Evolutionary conservation across 2,329 filamentous ascomycete genomes (phyloP).

Genomic region (Cordyceps tenuipes): DNA sequence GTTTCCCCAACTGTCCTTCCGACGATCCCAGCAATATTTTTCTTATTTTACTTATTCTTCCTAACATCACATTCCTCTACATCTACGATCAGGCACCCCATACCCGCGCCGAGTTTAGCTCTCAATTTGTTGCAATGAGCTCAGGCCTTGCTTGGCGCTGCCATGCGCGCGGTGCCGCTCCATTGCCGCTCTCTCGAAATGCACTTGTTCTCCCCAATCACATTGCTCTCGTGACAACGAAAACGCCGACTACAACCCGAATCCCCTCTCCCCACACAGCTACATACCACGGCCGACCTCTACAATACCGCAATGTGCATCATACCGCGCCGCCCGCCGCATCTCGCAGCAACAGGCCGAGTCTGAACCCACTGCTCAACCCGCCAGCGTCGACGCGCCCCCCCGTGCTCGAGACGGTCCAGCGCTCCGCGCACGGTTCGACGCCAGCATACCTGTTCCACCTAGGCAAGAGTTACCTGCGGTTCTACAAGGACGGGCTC

Average conservation of each 20-base stretch:
- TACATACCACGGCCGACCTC: neutral
- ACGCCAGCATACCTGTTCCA: conserved; percentile 42
- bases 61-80: neutral
- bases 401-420: conserved; percentile 56
- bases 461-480: conserved; percentile 66
- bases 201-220: conserved; percentile 5
- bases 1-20: neutral
- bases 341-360: conserved; percentile 15
- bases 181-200: conserved; percentile 13
- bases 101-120: neutral
- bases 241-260: neutral
- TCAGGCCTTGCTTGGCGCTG: conserved; percentile 24
- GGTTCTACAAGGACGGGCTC: conserved; percentile 83
- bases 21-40: neutral
- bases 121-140: conserved; percentile 22
- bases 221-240: neutral
- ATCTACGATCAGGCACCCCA: neutral
- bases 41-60: neutral
- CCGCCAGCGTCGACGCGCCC: conserved; percentile 66
- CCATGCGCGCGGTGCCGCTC: conserved; percentile 18
- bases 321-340: conserved; percentile 14
- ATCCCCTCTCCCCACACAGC: conserved; percentile 10
- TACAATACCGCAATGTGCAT: neutral
- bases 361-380: conserved; percentile 47
- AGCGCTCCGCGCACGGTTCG: conserved; percentile 31